Conservation (phyloP, 768 basidiomycete genomes). For the Tulasnella sp. region DNA sequence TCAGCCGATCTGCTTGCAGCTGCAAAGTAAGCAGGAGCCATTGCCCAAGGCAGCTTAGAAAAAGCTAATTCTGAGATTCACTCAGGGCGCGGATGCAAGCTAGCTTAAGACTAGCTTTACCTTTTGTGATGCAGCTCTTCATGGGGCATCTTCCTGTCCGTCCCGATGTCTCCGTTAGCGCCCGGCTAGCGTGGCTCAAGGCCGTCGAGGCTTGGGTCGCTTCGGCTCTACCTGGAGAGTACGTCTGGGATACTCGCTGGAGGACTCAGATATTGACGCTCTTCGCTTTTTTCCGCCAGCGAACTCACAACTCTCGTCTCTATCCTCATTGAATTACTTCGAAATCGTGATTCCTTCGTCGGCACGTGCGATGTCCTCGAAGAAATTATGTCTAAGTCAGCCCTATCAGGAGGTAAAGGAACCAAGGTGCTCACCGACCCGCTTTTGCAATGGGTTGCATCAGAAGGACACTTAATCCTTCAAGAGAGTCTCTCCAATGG, state of each 20-base stretch:
- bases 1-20: constrained; percentile 65
- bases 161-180: constrained; percentile 28
- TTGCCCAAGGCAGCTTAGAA: background rate
- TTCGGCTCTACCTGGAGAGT: constrained; percentile 59
- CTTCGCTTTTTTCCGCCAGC: constrained; percentile 32
- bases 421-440: constrained; percentile 73
- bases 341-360: constrained; percentile 46
- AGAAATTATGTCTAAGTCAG: constrained; percentile 68
- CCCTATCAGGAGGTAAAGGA: constrained; percentile 62
- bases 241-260: constrained; percentile 26
- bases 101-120: constrained; percentile 57
- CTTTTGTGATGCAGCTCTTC: constrained; percentile 65
- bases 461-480: constrained; percentile 45
- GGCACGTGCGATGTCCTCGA: constrained; percentile 63
- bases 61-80: background rate
- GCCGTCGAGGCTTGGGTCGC: constrained; percentile 70
- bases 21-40: constrained; percentile 50
- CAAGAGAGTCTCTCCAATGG: constrained; percentile 34
- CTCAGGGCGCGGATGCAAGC: constrained; percentile 55
- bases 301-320: constrained; percentile 52
- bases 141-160: constrained; percentile 33
- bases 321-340: constrained; percentile 52
- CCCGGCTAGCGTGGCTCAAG: constrained; percentile 16
- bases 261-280: background rate
- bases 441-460: constrained; percentile 67